Conservation (phyloP, 768 basidiomycete genomes). For the Collybia nuda region DNA sequence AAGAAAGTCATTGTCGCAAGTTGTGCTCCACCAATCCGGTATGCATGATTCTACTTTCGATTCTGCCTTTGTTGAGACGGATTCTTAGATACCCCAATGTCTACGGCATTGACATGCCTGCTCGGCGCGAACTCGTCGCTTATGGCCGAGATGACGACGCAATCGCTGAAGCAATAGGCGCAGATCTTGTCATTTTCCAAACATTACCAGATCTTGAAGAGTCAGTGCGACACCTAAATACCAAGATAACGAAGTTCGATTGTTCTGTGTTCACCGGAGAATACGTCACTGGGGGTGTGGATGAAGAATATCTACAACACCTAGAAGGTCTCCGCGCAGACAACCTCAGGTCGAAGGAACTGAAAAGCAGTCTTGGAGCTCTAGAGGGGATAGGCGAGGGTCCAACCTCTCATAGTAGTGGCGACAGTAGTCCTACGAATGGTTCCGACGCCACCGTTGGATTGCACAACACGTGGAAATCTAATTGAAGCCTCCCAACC, state of each 20-base stretch:
- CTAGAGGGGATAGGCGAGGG: conserved; percentile 32
- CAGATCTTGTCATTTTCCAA: conserved; percentile 96
- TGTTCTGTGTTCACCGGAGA: conserved; percentile 98
- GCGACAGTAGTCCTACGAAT: conserved; percentile 47
- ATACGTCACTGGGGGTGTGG: conserved; percentile 93
- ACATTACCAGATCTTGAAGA: conserved; percentile 83
- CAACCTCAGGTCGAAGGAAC: conserved; percentile 62
- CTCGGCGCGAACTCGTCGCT: conserved; percentile 90
- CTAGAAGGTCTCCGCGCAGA: conserved; percentile 83
- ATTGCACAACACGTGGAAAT: conserved; percentile 71
- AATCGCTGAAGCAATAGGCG: conserved; percentile 83
- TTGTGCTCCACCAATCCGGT: conserved; percentile 96
- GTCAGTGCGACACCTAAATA: conserved; percentile 85
- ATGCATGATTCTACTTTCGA: conserved; percentile 6
- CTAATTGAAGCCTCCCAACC: conserved; percentile 9
- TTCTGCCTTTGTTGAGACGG: not conserved
- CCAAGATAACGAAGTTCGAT: conserved; percentile 75
- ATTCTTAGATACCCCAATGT: conserved; percentile 79
- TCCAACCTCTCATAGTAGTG: conserved; percentile 13
- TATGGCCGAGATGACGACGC: conserved; percentile 68
- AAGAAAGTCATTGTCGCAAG: conserved; percentile 95
- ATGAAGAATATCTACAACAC: conserved; percentile 73
- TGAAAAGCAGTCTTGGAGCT: conserved; percentile 28
- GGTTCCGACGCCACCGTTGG: conserved; percentile 78
- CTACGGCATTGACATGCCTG: conserved; percentile 99